Conservation (phyloP, 176 grass and related monocot genomes). For the Zea mays region Zm-B73-REFERENCE-NAM-5.0 NC_050101.1:168379001-168379500, state of each 20-base stretch:
- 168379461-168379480: background rate
- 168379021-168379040: too few relatives aligned
- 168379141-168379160: too few relatives aligned
- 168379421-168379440: background rate
- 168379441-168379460: background rate
- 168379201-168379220: background rate
- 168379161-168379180: too few relatives aligned
- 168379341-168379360: background rate
- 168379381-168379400: background rate
- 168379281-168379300: background rate
- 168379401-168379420: background rate
- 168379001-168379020: too few relatives aligned
- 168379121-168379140: too few relatives aligned
- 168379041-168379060: too few relatives aligned
- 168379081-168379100: too few relatives aligned
- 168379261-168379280: background rate
- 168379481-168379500: background rate
- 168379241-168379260: background rate
- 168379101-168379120: too few relatives aligned
- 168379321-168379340: background rate
- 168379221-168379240: slow-evolving; percentile 3
- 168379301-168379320: background rate
- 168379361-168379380: background rate
- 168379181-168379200: too few relatives aligned
- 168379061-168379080: too few relatives aligned